Evolutionary conservation across 2,329 filamentous ascomycete genomes (phyloP), one percentile per base, ranked within the genome.

Genomic region (Trichoderma koningii): DNA sequence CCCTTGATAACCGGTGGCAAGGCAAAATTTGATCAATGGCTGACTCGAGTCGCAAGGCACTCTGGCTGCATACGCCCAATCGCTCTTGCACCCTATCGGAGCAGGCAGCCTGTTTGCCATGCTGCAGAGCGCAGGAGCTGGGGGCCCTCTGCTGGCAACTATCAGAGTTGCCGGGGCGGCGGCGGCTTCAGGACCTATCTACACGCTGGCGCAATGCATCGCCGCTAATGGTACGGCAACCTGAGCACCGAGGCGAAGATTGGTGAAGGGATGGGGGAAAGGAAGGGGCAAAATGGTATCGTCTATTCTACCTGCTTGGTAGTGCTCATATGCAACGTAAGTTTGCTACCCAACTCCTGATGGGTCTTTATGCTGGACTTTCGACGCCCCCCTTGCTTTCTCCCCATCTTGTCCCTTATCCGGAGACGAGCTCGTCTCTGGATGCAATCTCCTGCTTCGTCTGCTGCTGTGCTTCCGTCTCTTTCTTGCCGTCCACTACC

Each of bases 61-160:
- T 38, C 26, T 63, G 30, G 60, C 60, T 26, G 50, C 44, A 57
- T 17, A 9, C 12, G 3, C 10, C 9, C 51, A 64, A 3, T 45
- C 34, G 48, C 10, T 14, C 14, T 70, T 74, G 0, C 73, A 73
- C 4, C 72, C 67, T 21, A 72, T 76, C 3, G 66, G 26, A 0
- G 69, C 69, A 2, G 42, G 48, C 0, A 68, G 70, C 10, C 0
- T 69, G 0, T 76, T 76, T 21, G 72, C 76, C 3, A 69, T 61
- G 3, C 68, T 76, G 0, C 72, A 76, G 68, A 76, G 75, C 50
- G 75, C 73, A 0, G 75, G 64, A 0, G 68, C 68, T 2, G 73
- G 70, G 0, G 75, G 75, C 0, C 71, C 68, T 28, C 71, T 72
- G 1, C 57, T 70, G 7, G 64, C 69, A 0, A 55, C 59, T 10